These are phyloP conservation scores for Lasiosphaeris hirsuta DNA, from an alignment of 495 filamentous ascomycete species.

Conservation along the genomic window DNA sequence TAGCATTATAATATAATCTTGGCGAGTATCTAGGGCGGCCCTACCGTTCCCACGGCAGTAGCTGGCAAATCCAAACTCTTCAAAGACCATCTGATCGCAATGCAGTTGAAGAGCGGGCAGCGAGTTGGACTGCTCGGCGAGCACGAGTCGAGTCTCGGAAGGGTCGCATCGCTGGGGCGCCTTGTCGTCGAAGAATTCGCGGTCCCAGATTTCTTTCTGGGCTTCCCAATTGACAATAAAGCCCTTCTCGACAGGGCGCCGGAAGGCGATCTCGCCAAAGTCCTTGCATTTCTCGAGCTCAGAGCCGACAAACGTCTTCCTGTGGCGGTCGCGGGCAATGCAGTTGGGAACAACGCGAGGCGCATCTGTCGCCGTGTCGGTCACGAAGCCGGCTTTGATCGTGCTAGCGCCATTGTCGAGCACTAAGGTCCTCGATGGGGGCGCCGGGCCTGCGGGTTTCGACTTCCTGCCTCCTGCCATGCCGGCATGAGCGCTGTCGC, in stretches of 20 bases:
- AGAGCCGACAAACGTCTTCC: conserved; percentile 71
- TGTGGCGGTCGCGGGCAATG: conserved; percentile 77
- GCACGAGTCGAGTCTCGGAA: conserved; percentile 71
- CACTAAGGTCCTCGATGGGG: conserved; percentile 69
- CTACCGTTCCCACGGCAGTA: conserved; percentile 73
- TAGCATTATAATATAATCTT: no score
- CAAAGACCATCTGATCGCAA: conserved; percentile 94
- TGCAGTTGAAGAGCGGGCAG: conserved; percentile 76
- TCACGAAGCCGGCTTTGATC: conserved; percentile 86
- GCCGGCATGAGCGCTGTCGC: not conserved
- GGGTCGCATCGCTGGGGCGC: conserved; percentile 69
- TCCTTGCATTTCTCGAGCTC: conserved; percentile 79
- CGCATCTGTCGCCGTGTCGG: conserved; percentile 40
- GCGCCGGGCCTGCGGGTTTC: conserved; percentile 37
- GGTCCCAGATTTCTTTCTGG: conserved; percentile 94
- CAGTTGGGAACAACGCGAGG: conserved; percentile 83
- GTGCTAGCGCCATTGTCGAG: conserved; percentile 93
- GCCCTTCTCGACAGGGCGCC: conserved; percentile 91
- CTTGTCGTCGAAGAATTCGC: conserved; percentile 76
- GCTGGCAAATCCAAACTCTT: conserved; percentile 92
- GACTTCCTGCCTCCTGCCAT: conserved; percentile 46
- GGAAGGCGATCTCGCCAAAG: conserved; percentile 84
- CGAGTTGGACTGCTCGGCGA: conserved; percentile 90
- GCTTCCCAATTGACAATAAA: conserved; percentile 96
- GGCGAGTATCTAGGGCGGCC: conserved; percentile 28